Conservation (phyloP, 2,329 filamentous ascomycete genomes). For the Cercospora citrullina region DNA sequence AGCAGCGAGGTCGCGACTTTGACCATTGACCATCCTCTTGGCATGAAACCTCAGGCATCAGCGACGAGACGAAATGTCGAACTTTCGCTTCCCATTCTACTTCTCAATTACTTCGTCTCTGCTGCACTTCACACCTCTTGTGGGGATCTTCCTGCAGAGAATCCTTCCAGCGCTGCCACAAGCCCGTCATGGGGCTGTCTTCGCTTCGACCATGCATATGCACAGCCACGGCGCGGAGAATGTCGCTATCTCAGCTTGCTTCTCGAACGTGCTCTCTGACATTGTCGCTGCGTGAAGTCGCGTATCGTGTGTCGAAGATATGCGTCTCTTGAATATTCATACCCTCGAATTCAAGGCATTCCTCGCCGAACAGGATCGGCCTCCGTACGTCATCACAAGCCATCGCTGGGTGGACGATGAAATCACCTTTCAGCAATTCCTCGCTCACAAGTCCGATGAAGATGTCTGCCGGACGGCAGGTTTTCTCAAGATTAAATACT, state of each 20-base stretch:
- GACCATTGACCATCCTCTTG: too few species aligned
- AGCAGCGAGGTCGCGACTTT: too few species aligned
- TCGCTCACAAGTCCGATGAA: not conserved
- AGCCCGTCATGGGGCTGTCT: not conserved
- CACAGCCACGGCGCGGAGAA: not conserved
- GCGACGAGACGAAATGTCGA: too few species aligned
- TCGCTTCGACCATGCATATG: not conserved
- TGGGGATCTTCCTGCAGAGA: too few species aligned
- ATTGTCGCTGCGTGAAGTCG: too few species aligned
- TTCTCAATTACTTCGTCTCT: too few species aligned
- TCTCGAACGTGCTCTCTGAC: not conserved
- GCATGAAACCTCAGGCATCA: too few species aligned
- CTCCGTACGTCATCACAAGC: not conserved
- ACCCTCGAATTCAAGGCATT: not conserved
- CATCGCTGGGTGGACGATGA: not conserved
- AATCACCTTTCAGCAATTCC: not conserved
- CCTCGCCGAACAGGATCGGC: not conserved
- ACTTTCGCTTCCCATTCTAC: too few species aligned
- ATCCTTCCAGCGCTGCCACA: not conserved
- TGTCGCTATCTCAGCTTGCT: not conserved
- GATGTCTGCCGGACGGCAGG: not conserved
- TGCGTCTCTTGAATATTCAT: not conserved
- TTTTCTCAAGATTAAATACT: not conserved
- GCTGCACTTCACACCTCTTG: too few species aligned
- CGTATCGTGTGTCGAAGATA: not conserved